Percentiles rank a stretch among this genome's conserved stretches.
phyloP scores from a whole-genome alignment of 352 stramenopile genomes.

The Globisporangium solare region DNA sequence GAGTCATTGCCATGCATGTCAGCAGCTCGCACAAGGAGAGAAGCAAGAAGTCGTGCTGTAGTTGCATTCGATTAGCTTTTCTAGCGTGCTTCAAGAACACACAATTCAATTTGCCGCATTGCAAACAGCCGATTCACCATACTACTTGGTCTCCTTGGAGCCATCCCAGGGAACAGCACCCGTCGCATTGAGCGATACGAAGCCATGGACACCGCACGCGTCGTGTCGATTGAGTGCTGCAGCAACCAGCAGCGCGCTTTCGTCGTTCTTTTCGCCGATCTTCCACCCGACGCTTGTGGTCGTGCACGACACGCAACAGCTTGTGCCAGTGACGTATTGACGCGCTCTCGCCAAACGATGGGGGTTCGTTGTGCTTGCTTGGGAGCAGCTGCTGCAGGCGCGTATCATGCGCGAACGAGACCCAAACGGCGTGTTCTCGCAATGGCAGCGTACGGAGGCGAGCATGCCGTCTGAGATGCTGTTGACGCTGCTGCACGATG shows the following conservation, averaged over 20 bases:
- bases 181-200: constrained; percentile 8
- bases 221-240: neutral
- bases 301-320: constrained; percentile 18
- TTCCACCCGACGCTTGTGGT: constrained; percentile 34
- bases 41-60: constrained; percentile 25
- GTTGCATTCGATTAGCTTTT: too few relatives aligned
- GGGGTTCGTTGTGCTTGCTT: constrained; percentile 21
- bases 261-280: constrained; percentile 20
- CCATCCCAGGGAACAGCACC: neutral
- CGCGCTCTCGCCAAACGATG: constrained; percentile 16
- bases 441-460: constrained; percentile 27
- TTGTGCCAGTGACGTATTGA: constrained; percentile 4
- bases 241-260: neutral
- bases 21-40: constrained; percentile 14
- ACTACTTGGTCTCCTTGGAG: too few relatives aligned
- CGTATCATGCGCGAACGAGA: constrained; percentile 21
- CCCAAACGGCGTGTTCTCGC: constrained; percentile 17
- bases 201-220: neutral
- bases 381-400: constrained; percentile 17
- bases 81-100: too few relatives aligned
- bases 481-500: constrained; percentile 17
- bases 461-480: constrained; percentile 21
- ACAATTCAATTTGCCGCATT: too few relatives aligned
- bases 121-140: too few relatives aligned
- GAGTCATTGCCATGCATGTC: too few relatives aligned